Conservation (phyloP, 2,329 filamentous ascomycete genomes). For the Apiospora hydei region DNA sequence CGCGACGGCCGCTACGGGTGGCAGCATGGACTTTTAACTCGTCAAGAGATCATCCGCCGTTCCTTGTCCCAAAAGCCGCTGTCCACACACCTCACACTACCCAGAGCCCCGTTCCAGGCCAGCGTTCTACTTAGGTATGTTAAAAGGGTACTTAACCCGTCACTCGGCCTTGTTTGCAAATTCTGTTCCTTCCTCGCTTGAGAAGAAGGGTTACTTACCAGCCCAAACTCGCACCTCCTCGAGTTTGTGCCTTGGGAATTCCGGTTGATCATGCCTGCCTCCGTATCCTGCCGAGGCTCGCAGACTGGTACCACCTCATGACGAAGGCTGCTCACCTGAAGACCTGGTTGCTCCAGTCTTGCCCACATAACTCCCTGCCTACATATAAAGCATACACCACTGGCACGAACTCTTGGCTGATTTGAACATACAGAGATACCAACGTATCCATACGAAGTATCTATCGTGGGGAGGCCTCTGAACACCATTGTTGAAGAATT, state of each 20-base stretch:
- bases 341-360: neutral
- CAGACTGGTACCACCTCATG: neutral
- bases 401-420: neutral
- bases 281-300: neutral
- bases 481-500: neutral
- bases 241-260: neutral
- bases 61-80: neutral
- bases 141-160: neutral
- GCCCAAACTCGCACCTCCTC: neutral
- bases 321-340: neutral
- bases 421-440: neutral
- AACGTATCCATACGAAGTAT: neutral
- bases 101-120: neutral
- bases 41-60: neutral
- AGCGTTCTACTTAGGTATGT: neutral
- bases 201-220: neutral
- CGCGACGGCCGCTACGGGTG: neutral
- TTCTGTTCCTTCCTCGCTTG: neutral
- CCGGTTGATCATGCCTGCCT: neutral
- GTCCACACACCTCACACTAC: neutral
- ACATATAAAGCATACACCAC: neutral
- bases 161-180: neutral
- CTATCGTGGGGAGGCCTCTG: neutral
- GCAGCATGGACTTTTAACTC: neutral
- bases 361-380: neutral